Percentiles rank a stretch among this genome's conserved stretches.
Evolutionary conservation across 2,329 filamentous ascomycete species (phyloP).

Genomic region (Pseudogymnoascus sp.): DNA sequence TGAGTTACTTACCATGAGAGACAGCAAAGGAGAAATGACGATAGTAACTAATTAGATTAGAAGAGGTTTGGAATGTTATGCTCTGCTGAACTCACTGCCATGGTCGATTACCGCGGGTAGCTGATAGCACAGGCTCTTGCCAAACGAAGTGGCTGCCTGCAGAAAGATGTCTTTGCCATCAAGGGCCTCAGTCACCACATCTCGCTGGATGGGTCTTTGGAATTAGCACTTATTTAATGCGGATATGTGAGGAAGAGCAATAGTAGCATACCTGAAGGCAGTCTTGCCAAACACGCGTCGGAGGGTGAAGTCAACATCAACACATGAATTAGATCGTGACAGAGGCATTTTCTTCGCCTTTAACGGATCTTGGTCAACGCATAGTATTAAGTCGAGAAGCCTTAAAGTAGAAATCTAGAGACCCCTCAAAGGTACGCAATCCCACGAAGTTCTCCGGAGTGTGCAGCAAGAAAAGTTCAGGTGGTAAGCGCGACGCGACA

Average conservation of each 20-base stretch:
- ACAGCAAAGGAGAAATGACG: conserved; percentile 80
- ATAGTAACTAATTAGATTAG: conserved; percentile 59
- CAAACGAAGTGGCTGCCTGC: conserved; percentile 84
- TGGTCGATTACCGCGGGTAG: conserved; percentile 80
- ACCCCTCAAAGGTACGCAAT: background rate
- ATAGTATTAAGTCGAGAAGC: background rate
- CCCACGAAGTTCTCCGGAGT: background rate
- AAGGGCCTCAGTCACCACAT: conserved; percentile 77
- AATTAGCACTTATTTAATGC: background rate
- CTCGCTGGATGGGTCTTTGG: conserved; percentile 70
- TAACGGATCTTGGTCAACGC: background rate
- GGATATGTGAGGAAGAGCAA: background rate
- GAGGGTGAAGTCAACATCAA: conserved; percentile 68
- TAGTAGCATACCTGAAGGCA: conserved; percentile 53
- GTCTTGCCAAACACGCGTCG: conserved; percentile 65
- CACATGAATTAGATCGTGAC: conserved; percentile 40
- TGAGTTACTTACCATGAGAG: conserved; percentile 62
- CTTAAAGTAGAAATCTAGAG: background rate
- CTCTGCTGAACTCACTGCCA: conserved; percentile 55
- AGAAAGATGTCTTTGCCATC: conserved; percentile 86
- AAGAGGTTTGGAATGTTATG: background rate
- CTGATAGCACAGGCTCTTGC: conserved; percentile 90
- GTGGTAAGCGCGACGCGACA: conserved; percentile 4
- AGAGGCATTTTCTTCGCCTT: conserved; percentile 35
- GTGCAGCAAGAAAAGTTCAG: background rate